A percentile compares a stretch with the other conserved stretches of the same genome.
phyloP scores from a whole-genome alignment of 352 stramenopile genomes.

The Phytophthora rubi region DNA sequence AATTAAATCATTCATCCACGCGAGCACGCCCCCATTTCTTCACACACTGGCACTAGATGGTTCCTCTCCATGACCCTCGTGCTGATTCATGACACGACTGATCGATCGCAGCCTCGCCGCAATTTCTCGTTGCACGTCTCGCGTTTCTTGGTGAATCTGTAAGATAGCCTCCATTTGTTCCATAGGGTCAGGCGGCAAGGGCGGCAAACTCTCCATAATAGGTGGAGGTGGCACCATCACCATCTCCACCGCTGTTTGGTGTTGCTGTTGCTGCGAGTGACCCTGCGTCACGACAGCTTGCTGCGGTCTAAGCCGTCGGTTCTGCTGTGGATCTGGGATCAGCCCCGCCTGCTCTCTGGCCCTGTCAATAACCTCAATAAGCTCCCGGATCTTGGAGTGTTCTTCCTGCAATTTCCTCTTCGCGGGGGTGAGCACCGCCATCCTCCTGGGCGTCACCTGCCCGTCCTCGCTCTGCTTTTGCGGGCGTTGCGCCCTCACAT shows the following conservation, averaged over 20 bases:
- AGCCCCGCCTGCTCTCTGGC: constrained; percentile 41
- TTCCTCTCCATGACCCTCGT: constrained; percentile 53
- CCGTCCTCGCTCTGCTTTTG: constrained; percentile 17
- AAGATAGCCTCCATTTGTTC: constrained; percentile 63
- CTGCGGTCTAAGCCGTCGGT: constrained; percentile 18
- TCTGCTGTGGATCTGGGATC: constrained; percentile 33
- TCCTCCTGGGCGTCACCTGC: constrained; percentile 8
- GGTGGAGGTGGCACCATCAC: constrained; percentile 22
- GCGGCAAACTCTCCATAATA: constrained; percentile 34
- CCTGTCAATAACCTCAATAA: constrained; percentile 71
- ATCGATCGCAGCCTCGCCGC: constrained; percentile 49
- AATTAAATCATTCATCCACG: constrained; percentile 24
- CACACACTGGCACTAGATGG: constrained; percentile 74
- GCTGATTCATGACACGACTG: constrained; percentile 39
- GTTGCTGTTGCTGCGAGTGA: constrained; percentile 20
- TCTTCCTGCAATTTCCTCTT: constrained; percentile 64
- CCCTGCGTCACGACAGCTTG: not conserved
- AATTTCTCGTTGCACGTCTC: constrained; percentile 62
- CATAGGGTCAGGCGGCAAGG: constrained; percentile 33
- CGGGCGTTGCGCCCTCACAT: constrained; percentile 42
- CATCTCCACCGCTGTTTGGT: constrained; percentile 23
- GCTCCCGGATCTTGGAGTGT: constrained; percentile 60
- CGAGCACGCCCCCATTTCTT: constrained; percentile 13
- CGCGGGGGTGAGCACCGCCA: constrained; percentile 36
- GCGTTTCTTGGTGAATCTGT: constrained; percentile 61